Evolutionary conservation across 2,329 filamentous ascomycete species (phyloP).

Genomic region (Penicillium sp.): DNA sequence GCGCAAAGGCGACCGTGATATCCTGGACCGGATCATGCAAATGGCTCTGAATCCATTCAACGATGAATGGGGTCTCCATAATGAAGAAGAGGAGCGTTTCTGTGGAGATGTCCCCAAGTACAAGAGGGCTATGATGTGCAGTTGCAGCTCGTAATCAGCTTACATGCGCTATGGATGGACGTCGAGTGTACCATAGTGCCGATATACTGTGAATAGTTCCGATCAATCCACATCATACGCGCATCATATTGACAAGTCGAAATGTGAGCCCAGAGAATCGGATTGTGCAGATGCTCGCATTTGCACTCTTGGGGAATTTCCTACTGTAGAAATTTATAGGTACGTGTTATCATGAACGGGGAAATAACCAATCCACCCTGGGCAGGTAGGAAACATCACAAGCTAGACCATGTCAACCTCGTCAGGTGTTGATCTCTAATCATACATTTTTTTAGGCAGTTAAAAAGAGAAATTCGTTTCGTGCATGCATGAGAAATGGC

Average conservation of each 20-base stretch:
- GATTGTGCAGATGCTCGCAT: background rate
- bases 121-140: conserved; percentile 83
- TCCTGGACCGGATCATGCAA: conserved; percentile 73
- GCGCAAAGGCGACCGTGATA: conserved; percentile 73
- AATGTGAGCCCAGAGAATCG: background rate
- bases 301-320: background rate
- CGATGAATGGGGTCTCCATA: conserved; percentile 60
- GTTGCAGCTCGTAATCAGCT: conserved; percentile 71
- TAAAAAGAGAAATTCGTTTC: conserved; percentile 17
- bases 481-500: conserved; percentile 13
- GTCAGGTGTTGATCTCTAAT: conserved; percentile 11
- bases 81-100: conserved; percentile 74
- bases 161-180: background rate
- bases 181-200: background rate
- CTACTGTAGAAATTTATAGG: conserved; percentile 7
- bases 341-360: conserved; percentile 14
- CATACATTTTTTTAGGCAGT: conserved; percentile 12
- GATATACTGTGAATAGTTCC: background rate
- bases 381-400: conserved; percentile 18
- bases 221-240: background rate
- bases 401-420: conserved; percentile 26
- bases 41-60: conserved; percentile 82
- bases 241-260: background rate
- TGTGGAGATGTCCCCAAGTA: conserved; percentile 77
- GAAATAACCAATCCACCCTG: conserved; percentile 26